Conservation (phyloP, 768 basidiomycete species). For the Mycena vitilis region DNA sequence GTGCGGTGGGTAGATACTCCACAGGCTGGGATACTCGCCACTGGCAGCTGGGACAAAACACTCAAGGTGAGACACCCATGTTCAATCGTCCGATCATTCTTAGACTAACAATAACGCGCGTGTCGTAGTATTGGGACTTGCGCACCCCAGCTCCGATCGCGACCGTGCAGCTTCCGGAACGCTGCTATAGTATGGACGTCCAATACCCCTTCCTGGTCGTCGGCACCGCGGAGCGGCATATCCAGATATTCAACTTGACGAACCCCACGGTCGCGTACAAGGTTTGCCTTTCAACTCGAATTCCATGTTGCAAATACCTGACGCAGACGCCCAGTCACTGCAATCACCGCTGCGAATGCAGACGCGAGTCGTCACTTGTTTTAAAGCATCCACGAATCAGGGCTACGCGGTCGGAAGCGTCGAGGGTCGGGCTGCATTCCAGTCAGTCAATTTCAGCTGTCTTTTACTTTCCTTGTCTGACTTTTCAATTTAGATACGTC, state of each 20-base stretch:
- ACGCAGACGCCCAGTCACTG: constrained; percentile 65
- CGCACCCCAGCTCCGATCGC: constrained; percentile 79
- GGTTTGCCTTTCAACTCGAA: constrained; percentile 50
- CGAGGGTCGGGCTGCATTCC: constrained; percentile 94
- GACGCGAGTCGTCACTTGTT: constrained; percentile 87
- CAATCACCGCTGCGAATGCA: constrained; percentile 93
- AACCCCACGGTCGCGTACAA: constrained; percentile 85
- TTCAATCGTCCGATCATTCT: background rate
- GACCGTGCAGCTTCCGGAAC: constrained; percentile 84
- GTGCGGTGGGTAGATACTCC: constrained; percentile 85
- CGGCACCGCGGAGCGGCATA: constrained; percentile 92
- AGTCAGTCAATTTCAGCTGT: constrained; percentile 62
- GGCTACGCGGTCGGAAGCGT: constrained; percentile 89
- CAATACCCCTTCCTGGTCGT: constrained; percentile 89
- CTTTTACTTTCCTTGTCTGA: background rate
- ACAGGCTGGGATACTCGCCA: constrained; percentile 81
- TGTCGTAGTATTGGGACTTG: constrained; percentile 89
- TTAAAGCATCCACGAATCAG: constrained; percentile 70
- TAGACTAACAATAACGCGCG: background rate
- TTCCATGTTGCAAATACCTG: constrained; percentile 4
- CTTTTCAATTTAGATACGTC: constrained; percentile 67
- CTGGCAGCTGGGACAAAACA: constrained; percentile 98
- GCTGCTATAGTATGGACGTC: constrained; percentile 89
- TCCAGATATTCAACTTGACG: constrained; percentile 88
- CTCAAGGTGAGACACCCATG: constrained; percentile 70